These are phyloP conservation scores for Sphagnurus paluster DNA, from an alignment of 1,284 basidiomycete species.

Conservation along the genomic window DNA sequence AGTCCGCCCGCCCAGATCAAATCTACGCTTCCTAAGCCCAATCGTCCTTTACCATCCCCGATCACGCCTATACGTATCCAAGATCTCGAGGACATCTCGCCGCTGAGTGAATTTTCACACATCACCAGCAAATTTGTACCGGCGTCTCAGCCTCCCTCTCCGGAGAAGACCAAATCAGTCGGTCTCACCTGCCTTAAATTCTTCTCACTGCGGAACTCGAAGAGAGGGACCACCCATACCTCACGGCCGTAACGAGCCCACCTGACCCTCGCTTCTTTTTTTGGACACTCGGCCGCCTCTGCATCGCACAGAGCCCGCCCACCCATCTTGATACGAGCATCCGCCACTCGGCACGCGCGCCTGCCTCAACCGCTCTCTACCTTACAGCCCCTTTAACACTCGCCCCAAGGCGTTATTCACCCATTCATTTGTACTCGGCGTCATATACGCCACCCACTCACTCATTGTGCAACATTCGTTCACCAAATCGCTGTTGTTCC, in stretches of 20 bases:
- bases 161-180: conserved; percentile 29
- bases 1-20: conserved; percentile 30
- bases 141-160: conserved; percentile 7
- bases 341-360: not conserved
- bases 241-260: conserved; percentile 20
- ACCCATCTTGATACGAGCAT: conserved; percentile 1
- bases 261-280: conserved; percentile 3
- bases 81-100: conserved; percentile 23
- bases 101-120: conserved; percentile 15
- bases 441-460: not conserved
- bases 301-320: not conserved
- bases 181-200: conserved; percentile 40
- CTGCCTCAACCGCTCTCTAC: not conserved
- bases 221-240: conserved; percentile 13
- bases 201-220: conserved; percentile 31
- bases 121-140: conserved; percentile 10
- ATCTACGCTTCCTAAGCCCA: no score
- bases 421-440: conserved; percentile 4
- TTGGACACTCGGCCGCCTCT: conserved; percentile 3
- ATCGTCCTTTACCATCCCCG: conserved; percentile 22
- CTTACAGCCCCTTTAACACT: not conserved
- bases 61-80: conserved; percentile 26
- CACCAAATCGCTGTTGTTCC: not conserved
- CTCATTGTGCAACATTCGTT: conserved; percentile 7
- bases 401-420: no score